Evolutionary conservation across 208 protist species (phyloP), one percentile per base, ranked within the genome.

Genomic region (Leishmania amazonensis): DNA sequence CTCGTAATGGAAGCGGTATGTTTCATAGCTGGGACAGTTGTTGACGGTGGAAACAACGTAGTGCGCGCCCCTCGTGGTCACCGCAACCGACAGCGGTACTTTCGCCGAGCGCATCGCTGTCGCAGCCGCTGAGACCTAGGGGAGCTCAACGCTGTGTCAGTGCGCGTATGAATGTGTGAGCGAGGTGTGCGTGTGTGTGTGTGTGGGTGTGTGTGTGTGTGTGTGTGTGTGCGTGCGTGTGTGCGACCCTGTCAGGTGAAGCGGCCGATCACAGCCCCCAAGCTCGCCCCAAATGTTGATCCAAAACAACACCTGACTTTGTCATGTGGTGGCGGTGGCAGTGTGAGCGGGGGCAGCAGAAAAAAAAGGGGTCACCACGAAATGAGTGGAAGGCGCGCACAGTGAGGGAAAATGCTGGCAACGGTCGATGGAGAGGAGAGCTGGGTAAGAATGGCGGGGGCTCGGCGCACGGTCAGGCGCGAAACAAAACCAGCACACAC

Each of bases 41-140:
- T 92, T 81, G 21, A 86, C 77, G 9, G 87, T 71, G n/a, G 87
- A 82, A 28, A 95, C 83, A n/a, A 95, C 73, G 76, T 85, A 89
- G 75, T 95, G 91, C 31, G 76, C 76, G n/a, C 79, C 76, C 31
- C 62, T 45, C 73, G 35, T 68, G 65, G 86, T 85, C 17, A 92
- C 78, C 15, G 89, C 81, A 58, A 91, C 80, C 15, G 53, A 9
- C 3, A 84, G 35, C 17, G 91, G 89, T 6, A 95, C 75, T 51
- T 83, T 86, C n/a, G 60, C 84, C 19, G 88, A 80, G 21, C 91
- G 87, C 91, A 95, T 92, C 51, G 51, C 31, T 40, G n/a, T 62
- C 19, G 47, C 47, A 1, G 9, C 19, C 24, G 45, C 40, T 54
- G 70, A 64, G 31, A 57, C 67, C 45, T 76, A 31, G 40, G 24